Percentiles rank a stretch among this genome's conserved stretches.
Evolutionary conservation across 768 basidiomycete species (phyloP).

Genomic region (Porphyrellus cyaneotinctus): DNA sequence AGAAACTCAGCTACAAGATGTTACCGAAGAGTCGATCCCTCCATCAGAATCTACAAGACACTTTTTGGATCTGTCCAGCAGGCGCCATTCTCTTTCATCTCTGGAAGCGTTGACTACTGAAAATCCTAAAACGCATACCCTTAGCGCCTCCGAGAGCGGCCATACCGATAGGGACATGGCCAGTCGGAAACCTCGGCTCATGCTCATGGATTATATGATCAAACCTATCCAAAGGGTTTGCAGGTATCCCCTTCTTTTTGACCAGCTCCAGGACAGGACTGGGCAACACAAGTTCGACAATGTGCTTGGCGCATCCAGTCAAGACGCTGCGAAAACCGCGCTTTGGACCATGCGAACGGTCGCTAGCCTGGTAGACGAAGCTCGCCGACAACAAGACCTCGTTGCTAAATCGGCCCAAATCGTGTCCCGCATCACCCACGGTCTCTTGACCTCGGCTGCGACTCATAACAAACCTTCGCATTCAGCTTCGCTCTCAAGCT

Average conservation of each 20-base stretch:
- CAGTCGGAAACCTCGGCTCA: slow-evolving; percentile 41
- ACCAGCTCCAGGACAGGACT: slow-evolving; percentile 47
- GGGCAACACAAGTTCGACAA: not conserved
- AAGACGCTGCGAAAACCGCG: slow-evolving; percentile 37
- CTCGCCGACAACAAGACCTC: slow-evolving; percentile 61
- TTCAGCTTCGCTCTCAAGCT: slow-evolving; percentile 46
- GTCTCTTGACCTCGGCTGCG: slow-evolving; percentile 27
- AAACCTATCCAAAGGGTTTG: slow-evolving; percentile 96
- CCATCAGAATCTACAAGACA: slow-evolving; percentile 6
- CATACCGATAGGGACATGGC: slow-evolving; percentile 28
- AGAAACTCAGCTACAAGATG: slow-evolving; percentile 27
- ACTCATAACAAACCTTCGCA: slow-evolving; percentile 30
- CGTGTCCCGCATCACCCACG: slow-evolving; percentile 55
- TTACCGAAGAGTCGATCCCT: slow-evolving; percentile 3
- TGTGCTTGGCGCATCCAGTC: not conserved
- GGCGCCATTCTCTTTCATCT: slow-evolving; percentile 47
- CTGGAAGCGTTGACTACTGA: slow-evolving; percentile 40
- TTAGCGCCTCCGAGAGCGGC: slow-evolving; percentile 30
- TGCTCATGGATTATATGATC: slow-evolving; percentile 87
- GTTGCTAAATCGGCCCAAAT: slow-evolving; percentile 65
- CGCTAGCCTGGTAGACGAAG: slow-evolving; percentile 77
- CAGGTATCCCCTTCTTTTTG: slow-evolving; percentile 89
- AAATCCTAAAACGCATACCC: slow-evolving; percentile 30
- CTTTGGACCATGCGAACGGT: slow-evolving; percentile 71
- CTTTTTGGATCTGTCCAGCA: slow-evolving; percentile 34